These are phyloP conservation scores for Quercus dentata DNA, from an alignment of 306 rosid genomes.

Conservation along the genomic window DNA sequence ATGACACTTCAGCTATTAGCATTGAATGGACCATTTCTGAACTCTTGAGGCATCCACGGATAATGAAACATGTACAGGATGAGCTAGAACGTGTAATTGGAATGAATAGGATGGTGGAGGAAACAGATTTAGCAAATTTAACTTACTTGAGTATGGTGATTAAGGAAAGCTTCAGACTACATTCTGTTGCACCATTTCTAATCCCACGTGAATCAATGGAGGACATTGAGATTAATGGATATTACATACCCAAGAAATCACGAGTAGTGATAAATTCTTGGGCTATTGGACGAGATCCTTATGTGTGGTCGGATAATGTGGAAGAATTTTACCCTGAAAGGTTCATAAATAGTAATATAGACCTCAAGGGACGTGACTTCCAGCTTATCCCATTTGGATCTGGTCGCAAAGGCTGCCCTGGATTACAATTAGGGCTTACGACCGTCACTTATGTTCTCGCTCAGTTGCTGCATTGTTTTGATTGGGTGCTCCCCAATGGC, in stretches of 20 bases:
- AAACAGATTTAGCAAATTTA: constrained; percentile 27
- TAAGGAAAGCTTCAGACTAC: constrained; percentile 41
- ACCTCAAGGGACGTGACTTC: constrained; percentile 29
- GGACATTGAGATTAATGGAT: constrained; percentile 33
- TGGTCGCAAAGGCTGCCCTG: constrained; percentile 41
- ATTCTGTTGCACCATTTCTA: constrained; percentile 33
- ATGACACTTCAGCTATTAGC: background rate
- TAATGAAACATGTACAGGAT: constrained; percentile 39
- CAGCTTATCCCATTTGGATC: constrained; percentile 49
- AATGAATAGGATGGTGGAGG: constrained; percentile 27
- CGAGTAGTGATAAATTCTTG: constrained; percentile 31
- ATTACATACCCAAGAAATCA: constrained; percentile 27
- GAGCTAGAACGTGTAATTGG: constrained; percentile 37
- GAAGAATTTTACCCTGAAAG: constrained; percentile 43
- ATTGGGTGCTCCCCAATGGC: constrained; percentile 34
- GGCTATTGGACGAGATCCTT: constrained; percentile 40
- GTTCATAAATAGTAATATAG: constrained; percentile 15
- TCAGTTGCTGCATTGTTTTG: constrained; percentile 42
- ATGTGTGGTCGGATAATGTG: constrained; percentile 36
- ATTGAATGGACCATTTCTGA: constrained; percentile 40
- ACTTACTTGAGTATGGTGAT: constrained; percentile 35
- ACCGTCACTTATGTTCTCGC: constrained; percentile 25
- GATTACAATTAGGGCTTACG: constrained; percentile 36
- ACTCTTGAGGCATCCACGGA: constrained; percentile 37
- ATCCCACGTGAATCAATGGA: constrained; percentile 26